Conservation (phyloP, 371 early-diverging fungal species). For the Mycotypha africana region DNA sequence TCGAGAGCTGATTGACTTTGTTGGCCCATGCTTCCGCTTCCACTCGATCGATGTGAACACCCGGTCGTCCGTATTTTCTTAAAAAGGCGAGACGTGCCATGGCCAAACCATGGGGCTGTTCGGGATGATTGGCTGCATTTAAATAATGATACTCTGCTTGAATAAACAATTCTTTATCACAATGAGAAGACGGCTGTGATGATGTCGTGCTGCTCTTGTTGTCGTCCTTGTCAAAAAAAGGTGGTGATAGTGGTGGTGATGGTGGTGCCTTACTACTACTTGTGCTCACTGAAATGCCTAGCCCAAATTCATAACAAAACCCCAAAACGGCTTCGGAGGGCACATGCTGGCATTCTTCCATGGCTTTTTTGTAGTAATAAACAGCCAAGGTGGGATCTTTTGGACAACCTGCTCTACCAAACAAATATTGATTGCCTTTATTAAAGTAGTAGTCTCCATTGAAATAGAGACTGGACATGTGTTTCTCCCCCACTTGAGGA, state of each 20-base stretch:
- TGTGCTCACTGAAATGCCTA: constrained; percentile 55
- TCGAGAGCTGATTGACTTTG: constrained; percentile 16
- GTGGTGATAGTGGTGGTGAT: no score
- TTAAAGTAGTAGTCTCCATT: constrained; percentile 29
- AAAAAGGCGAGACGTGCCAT: constrained; percentile 63
- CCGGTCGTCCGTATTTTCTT: constrained; percentile 69
- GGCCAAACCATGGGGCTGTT: constrained; percentile 45
- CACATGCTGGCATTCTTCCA: constrained; percentile 22
- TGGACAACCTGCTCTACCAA: constrained; percentile 47
- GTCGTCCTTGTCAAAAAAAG: no score
- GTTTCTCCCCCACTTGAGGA: no score
- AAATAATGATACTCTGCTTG: constrained; percentile 54
- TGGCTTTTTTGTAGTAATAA: constrained; percentile 41
- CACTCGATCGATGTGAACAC: constrained; percentile 59
- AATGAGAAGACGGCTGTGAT: no score
- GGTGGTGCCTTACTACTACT: no score
- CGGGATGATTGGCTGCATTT: constrained; percentile 19
- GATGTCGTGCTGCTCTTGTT: no score
- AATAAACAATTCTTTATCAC: constrained; percentile 35
- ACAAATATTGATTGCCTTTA: constrained; percentile 39
- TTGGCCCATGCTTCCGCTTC: constrained; percentile 61
- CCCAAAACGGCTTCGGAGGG: constrained; percentile 47
- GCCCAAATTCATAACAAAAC: constrained; percentile 76
- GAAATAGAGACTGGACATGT: no score
- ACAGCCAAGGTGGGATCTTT: constrained; percentile 37